Base-by-base conservation (phyloP, 805 yeast genomes). In the Jamesozyma spencerorum region DNA sequence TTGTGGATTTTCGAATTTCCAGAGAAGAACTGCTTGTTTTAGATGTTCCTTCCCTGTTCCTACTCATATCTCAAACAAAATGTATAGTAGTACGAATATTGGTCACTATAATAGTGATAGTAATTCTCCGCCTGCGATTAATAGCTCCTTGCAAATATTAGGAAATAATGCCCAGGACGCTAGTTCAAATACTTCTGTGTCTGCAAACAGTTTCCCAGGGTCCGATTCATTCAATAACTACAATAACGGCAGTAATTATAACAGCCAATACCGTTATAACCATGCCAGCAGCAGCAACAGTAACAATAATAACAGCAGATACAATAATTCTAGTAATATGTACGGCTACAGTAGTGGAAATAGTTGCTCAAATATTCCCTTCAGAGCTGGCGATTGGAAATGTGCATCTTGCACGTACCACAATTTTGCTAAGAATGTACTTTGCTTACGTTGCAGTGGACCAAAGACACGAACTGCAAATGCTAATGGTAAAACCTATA, bases 301-400 rank as follows among this genome's bases (percentile, higher is more conserved):
- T 30, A 43, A 43, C 31, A 31, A 27, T 27, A 36, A 39, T 28
- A 41, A 43, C 18, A 41, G 43, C 18, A 30, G 33, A 37, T 29
- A 29, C 18, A 36, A 37, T 27, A 33, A 33, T 33, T 41, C 41
- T 33, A 36, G 29, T 27, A 42, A 37, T 27, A 42, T 42, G 22
- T 26, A 20, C 14, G 28, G 28, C 24, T 34, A 29, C 22, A 46
- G 40, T 15, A 47, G 15, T 17, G 42, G 39, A 18, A 26, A 24
- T 30, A 64, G 63, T 39, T 71, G 69, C 4, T 68, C 76, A 1
- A 56, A 50, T 51, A 94, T 88, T n/a, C 95, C 96, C 24, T 88
- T 88, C 63, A 74, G 97, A 52, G 96, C 96, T 2, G 96, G 96
- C 39, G 97, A 87, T 63, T 88, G 96, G 96, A 87, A 86, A 61